These are phyloP conservation scores for Silene latifolia DNA, from an alignment of 148 eudicot genomes.

Conservation along the genomic window DNA sequence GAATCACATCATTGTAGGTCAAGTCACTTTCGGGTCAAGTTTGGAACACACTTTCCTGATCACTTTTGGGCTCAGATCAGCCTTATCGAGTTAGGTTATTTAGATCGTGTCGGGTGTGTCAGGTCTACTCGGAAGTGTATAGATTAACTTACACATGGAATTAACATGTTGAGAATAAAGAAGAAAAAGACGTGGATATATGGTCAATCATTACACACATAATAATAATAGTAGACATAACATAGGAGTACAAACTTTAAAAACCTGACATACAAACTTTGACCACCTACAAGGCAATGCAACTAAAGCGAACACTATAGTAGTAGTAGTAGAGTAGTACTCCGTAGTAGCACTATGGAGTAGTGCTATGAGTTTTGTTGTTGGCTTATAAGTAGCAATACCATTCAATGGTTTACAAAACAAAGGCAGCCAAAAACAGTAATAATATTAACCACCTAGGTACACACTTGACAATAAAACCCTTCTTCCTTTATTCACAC, in stretches of 20 bases:
- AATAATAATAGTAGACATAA: conserved; percentile 3
- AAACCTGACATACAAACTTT: conserved; percentile 22
- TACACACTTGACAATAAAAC: neutral
- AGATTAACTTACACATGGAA: too few species aligned
- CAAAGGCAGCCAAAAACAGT: conserved; percentile 5
- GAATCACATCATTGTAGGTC: too few species aligned
- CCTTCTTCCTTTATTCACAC: conserved; percentile 1
- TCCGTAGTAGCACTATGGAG: neutral
- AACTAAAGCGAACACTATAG: too few species aligned
- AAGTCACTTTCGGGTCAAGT: too few species aligned
- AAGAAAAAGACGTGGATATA: neutral
- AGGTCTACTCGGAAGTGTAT: neutral
- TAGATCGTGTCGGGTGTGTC: too few species aligned
- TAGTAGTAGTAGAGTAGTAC: too few species aligned
- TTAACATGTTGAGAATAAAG: too few species aligned
- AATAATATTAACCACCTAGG: conserved; percentile 8
- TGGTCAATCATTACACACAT: conserved; percentile 4
- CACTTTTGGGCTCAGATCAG: too few species aligned
- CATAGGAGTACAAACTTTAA: too few species aligned
- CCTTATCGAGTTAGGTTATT: too few species aligned
- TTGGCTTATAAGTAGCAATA: conserved; percentile 7
- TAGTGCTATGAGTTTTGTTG: neutral
- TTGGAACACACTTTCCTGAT: too few species aligned
- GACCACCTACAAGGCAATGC: neutral
- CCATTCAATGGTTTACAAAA: conserved; percentile 9